Percentiles rank a stretch among this genome's conserved stretches.
These are phyloP conservation scores for Mycena epipterygia DNA, from an alignment of 768 basidiomycete genomes.

Conservation along the genomic window DNA sequence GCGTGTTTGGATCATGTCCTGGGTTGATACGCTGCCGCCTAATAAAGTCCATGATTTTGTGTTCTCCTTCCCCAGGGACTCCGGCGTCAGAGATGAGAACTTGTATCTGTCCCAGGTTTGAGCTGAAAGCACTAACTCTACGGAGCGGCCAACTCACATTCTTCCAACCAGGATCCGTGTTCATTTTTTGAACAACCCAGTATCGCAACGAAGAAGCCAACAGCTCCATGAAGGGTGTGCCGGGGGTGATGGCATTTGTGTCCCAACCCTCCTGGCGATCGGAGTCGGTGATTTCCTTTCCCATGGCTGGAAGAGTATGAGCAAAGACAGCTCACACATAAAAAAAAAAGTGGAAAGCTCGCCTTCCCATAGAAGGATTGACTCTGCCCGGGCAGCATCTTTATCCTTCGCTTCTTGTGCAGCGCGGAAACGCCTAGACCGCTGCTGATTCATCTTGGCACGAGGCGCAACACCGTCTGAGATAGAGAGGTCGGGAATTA, in stretches of 20 bases:
- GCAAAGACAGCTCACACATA: neutral
- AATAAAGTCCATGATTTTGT: slow-evolving; percentile 99
- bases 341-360: slow-evolving; percentile 34
- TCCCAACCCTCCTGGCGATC: slow-evolving; percentile 94
- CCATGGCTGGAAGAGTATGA: slow-evolving; percentile 77
- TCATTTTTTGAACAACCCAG: slow-evolving; percentile 97
- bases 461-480: slow-evolving; percentile 96
- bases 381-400: slow-evolving; percentile 87
- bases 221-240: slow-evolving; percentile 98
- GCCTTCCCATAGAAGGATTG: slow-evolving; percentile 91
- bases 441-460: slow-evolving; percentile 99
- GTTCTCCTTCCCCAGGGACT: slow-evolving; percentile 98
- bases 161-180: slow-evolving; percentile 96
- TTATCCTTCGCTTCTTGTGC: slow-evolving; percentile 96
- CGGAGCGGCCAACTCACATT: slow-evolving; percentile 61
- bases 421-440: slow-evolving; percentile 94
- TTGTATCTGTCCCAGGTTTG: slow-evolving; percentile 89
- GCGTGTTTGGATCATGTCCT: slow-evolving; percentile 95
- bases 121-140: neutral
- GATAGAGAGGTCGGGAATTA: neutral
- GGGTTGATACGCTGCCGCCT: slow-evolving; percentile 88
- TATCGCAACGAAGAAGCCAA: slow-evolving; percentile 91
- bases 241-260: slow-evolving; percentile 98
- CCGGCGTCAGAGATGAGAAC: slow-evolving; percentile 97
- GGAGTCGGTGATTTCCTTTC: slow-evolving; percentile 84